Conservation (phyloP, 73 alveolate species). For the Paramecium sonneborni region DNA sequence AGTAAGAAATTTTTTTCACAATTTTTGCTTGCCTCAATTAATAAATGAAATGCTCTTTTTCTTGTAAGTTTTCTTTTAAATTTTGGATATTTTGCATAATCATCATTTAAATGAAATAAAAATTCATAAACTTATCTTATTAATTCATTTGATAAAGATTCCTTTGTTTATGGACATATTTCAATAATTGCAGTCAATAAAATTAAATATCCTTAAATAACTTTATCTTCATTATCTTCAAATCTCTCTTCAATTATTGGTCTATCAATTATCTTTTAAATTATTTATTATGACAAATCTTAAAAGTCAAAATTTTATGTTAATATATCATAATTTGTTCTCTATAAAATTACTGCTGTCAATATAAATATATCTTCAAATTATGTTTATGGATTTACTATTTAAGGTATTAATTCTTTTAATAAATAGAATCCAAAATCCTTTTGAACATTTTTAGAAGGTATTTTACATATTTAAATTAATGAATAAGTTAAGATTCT, state of each 20-base stretch:
- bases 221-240: conserved; percentile 54
- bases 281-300: neutral
- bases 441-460: neutral
- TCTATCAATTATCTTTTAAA: neutral
- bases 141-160: neutral
- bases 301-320: neutral
- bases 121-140: neutral
- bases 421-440: neutral
- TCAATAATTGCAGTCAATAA: neutral
- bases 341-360: neutral
- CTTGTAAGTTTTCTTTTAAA: conserved; percentile 39
- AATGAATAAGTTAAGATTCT: neutral
- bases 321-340: neutral
- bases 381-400: neutral
- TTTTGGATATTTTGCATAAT: conserved; percentile 39
- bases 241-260: conserved; percentile 41
- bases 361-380: conserved; percentile 14
- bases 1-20: neutral
- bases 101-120: conserved; percentile 20
- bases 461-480: neutral
- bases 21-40: conserved; percentile 17
- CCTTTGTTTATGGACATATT: neutral
- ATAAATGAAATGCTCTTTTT: neutral
- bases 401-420: neutral
- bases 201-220: neutral